phyloP scores from a whole-genome alignment of 306 rosid species.

The Fagus crenata region DNA sequence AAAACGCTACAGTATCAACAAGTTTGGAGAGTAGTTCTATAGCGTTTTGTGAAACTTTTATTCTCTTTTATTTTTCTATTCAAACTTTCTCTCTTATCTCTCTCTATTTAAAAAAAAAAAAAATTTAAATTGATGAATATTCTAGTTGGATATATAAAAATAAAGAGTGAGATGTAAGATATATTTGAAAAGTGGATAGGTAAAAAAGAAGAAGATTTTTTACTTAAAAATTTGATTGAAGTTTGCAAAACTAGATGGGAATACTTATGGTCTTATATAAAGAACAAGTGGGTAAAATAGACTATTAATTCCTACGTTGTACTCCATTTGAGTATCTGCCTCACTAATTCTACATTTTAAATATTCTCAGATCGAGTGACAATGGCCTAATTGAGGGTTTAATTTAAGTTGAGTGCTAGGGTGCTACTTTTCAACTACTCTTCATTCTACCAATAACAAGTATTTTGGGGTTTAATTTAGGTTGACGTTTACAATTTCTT shows the following conservation, averaged over 20 bases:
- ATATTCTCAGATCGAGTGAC: constrained; percentile 10
- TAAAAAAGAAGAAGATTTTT: too few relatives aligned
- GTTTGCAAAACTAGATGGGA: not conserved
- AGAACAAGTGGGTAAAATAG: constrained; percentile 26
- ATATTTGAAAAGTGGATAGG: too few relatives aligned
- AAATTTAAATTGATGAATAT: too few relatives aligned
- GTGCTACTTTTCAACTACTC: constrained; percentile 5
- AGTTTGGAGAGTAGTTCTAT: too few relatives aligned
- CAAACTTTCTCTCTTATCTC: too few relatives aligned
- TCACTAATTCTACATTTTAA: constrained; percentile 16
- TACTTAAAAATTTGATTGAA: too few relatives aligned
- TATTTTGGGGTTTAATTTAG: not conserved
- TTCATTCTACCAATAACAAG: not conserved
- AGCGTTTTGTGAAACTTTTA: too few relatives aligned
- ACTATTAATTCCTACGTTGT: constrained; percentile 15
- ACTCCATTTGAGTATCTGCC: constrained; percentile 22
- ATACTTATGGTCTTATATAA: constrained; percentile 22
- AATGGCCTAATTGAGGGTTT: constrained; percentile 8
- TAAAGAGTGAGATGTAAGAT: too few relatives aligned
- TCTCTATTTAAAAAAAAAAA: too few relatives aligned
- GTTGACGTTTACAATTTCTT: not conserved
- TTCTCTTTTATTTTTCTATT: too few relatives aligned
- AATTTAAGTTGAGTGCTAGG: not conserved
- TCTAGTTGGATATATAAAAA: too few relatives aligned
- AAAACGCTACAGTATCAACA: too few relatives aligned